Evolutionary conservation across 305 asterid species (phyloP), one percentile per base, ranked within the genome.

Genomic region (Solanum hybrid): DNA sequence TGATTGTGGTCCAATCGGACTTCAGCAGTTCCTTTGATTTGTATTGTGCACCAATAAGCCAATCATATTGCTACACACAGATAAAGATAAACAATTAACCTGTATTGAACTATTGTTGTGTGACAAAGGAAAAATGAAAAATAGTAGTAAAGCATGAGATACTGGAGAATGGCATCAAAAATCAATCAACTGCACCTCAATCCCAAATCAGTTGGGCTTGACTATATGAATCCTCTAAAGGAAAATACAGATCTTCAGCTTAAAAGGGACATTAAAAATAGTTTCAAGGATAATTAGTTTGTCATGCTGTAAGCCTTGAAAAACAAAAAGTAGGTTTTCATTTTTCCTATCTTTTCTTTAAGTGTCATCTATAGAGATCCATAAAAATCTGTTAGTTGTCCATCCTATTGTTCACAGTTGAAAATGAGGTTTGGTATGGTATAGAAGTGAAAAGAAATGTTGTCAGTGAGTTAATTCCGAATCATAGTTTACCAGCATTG

Each of bases 21-120:
- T 96, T 98, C 73, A 94, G 86, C 93, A 98, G 82, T 94, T 98
- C 99, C 96, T 92, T 93, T 88, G 99, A 93, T 92, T 98, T 98
- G 96, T 98, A 98, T 92, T 96, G 99, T 76, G 98, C 80, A 90
- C 96, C 98, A 93, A 98, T 95, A 91, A 98, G 99, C 98, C 98
- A 96, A 91, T 96, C 99, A 92, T 94, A 96, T 96, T 98, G 99
- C 99, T 98, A 96, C 69, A 69, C 90, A 91, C 89, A 91, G 88
- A 91, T 64, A 80, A 86, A 35, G 75, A 29, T 20, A 81, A 71
- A 86, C 87, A 90, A 82, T 88, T 86, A 84, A 42, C 27, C 24
- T 16, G 38, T 42, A 42, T 42, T 20, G 10, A 3, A 60, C 26
- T 20, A 3, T 60, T 42, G 37, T 51, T 16, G 37, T 26, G 87